Percentiles rank a stretch among this genome's conserved stretches.
These are phyloP conservation scores for Rhizopus sp. DNA, from an alignment of 371 early-diverging fungal species.

Conservation along the genomic window DNA sequence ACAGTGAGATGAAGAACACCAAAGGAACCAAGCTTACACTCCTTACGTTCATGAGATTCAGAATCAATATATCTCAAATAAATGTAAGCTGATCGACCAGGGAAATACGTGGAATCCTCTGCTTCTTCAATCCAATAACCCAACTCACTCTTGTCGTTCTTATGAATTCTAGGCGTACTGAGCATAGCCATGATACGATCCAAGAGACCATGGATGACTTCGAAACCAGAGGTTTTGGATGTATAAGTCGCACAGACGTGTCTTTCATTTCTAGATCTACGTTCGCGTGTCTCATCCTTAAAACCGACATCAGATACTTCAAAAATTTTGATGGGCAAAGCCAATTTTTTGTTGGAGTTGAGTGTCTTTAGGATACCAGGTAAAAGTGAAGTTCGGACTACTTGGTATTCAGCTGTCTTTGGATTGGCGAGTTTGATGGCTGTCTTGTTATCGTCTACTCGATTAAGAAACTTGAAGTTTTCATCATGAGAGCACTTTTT, in stretches of 20 bases:
- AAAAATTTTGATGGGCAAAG: conserved; percentile 96
- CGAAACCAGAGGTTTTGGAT: conserved; percentile 90
- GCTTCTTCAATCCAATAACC: conserved; percentile 89
- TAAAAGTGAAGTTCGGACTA: conserved; percentile 92
- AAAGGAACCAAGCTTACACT: conserved; percentile 76
- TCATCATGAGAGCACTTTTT: conserved; percentile 93
- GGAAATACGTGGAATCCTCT: conserved; percentile 87
- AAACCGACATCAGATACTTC: conserved; percentile 97
- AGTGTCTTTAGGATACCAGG: conserved; percentile 98
- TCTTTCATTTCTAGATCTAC: conserved; percentile 91
- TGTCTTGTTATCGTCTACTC: conserved; percentile 72
- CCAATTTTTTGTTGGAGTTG: conserved; percentile 86
- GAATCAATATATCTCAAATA: conserved; percentile 57
- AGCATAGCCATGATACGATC: conserved; percentile 91
- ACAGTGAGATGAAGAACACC: conserved; percentile 96
- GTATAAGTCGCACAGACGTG: conserved; percentile 89
- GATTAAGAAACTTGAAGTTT: conserved; percentile 88
- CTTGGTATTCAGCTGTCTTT: conserved; percentile 94
- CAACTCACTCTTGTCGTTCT: conserved; percentile 33
- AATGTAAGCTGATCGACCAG: conserved; percentile 89
- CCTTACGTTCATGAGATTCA: conserved; percentile 49
- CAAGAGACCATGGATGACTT: conserved; percentile 92
- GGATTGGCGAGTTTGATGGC: conserved; percentile 96
- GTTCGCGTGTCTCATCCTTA: conserved; percentile 79
- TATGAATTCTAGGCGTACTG: conserved; percentile 50